Evolutionary conservation across 2,329 filamentous ascomycete genomes (phyloP).

Genomic region (Pleomassaria siparia): DNA sequence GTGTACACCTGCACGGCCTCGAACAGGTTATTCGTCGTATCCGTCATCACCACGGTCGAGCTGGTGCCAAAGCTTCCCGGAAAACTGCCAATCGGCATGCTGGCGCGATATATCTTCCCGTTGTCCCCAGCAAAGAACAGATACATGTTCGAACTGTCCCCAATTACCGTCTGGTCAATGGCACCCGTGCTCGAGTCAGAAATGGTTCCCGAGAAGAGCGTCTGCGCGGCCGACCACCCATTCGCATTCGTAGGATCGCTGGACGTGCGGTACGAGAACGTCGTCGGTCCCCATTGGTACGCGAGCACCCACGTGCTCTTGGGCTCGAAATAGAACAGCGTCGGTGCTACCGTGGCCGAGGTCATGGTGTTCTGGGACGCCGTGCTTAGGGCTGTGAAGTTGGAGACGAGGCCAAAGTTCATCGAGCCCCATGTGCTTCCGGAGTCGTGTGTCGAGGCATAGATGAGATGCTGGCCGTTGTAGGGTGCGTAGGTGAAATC

Average conservation of each 20-base stretch:
- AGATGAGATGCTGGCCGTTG: conserved; percentile 63
- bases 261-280: conserved; percentile 64
- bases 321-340: conserved; percentile 63
- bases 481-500: conserved; percentile 61
- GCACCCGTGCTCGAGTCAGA: conserved; percentile 53
- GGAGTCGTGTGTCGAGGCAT: conserved; percentile 54
- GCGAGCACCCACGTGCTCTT: conserved; percentile 65
- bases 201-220: conserved; percentile 61
- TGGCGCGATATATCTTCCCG: conserved; percentile 65
- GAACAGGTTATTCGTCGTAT: conserved; percentile 60
- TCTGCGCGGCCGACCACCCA: conserved; percentile 56
- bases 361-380: conserved; percentile 57
- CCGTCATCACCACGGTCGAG: conserved; percentile 55
- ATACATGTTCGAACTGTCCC: conserved; percentile 63
- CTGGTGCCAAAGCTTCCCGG: conserved; percentile 60
- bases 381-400: conserved; percentile 56
- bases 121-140: conserved; percentile 70
- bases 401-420: conserved; percentile 57
- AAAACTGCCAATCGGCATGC: conserved; percentile 65
- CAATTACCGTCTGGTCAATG: conserved; percentile 67
- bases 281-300: conserved; percentile 63
- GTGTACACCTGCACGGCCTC: conserved; percentile 69
- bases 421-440: conserved; percentile 58
- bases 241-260: conserved; percentile 59
- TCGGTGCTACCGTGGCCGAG: conserved; percentile 57